A percentile compares a stretch with the other conserved stretches of the same genome.
These are phyloP conservation scores for Petunia secreta DNA, from an alignment of 257 asterid species.

Conservation along the genomic window DNA sequence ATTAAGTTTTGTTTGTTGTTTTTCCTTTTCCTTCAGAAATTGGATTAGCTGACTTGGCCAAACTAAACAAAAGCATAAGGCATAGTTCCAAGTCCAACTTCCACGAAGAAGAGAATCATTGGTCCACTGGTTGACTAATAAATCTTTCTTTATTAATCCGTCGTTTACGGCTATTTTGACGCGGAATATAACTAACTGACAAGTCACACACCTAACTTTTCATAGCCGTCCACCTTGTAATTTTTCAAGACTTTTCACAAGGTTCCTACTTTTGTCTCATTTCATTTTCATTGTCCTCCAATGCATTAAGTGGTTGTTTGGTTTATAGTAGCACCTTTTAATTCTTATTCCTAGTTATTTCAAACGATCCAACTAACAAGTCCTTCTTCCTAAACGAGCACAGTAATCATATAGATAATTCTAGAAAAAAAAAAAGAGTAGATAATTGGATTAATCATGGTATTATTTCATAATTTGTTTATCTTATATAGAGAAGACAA, in stretches of 20 bases:
- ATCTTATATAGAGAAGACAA: too few relatives aligned
- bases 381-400: background rate
- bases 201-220: background rate
- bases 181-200: background rate
- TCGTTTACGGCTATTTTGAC: conserved; percentile 6
- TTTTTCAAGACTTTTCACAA: background rate
- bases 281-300: background rate
- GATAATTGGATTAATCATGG: background rate
- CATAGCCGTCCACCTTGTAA: background rate
- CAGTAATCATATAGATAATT: background rate
- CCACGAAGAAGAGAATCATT: background rate
- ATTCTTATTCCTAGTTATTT: background rate
- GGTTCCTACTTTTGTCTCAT: background rate
- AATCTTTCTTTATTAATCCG: background rate
- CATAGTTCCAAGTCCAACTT: background rate
- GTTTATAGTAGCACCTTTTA: background rate
- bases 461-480: too few relatives aligned
- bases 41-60: background rate
- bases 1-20: too few relatives aligned
- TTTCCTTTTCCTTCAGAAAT: too few relatives aligned
- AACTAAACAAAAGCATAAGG: background rate
- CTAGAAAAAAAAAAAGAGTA: too few relatives aligned
- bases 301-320: background rate
- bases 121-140: background rate
- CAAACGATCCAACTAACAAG: background rate